These are phyloP conservation scores for Paramecium sonneborni DNA, from an alignment of 73 alveolate species.

Conservation along the genomic window DNA sequence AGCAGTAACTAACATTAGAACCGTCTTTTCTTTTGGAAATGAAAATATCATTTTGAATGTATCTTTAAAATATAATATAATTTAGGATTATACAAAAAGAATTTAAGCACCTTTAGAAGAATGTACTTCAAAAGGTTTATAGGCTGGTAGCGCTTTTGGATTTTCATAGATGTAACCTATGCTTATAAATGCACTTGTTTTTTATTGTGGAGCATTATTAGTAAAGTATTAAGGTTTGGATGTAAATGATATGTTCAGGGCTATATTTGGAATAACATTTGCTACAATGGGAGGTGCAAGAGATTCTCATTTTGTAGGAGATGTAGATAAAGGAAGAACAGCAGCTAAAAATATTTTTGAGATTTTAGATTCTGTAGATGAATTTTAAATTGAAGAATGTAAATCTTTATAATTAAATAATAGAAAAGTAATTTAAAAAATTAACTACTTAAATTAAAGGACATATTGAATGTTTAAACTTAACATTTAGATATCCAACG, in stretches of 20 bases:
- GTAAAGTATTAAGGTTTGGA: neutral
- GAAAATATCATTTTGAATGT: conserved; percentile 77
- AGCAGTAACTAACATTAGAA: conserved; percentile 85
- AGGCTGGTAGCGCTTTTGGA: conserved; percentile 41
- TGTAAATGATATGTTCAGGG: conserved; percentile 25
- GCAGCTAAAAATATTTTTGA: conserved; percentile 68
- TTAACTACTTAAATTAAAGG: conserved; percentile 76
- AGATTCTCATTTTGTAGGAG: conserved; percentile 79
- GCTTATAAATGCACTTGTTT: conserved; percentile 16
- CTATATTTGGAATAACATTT: conserved; percentile 40
- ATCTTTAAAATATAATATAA: neutral
- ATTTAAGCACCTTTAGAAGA: neutral
- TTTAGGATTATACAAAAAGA: neutral
- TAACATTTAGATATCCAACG: conserved; percentile 90
- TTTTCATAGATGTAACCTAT: conserved; percentile 15
- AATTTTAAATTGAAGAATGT: conserved; percentile 39
- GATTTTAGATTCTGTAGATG: conserved; percentile 56
- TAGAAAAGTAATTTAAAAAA: neutral
- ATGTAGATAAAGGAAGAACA: conserved; percentile 74
- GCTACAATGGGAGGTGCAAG: conserved; percentile 78
- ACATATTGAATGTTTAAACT: conserved; percentile 84
- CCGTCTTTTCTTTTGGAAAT: conserved; percentile 86
- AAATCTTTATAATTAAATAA: neutral
- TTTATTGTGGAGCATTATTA: conserved; percentile 39
- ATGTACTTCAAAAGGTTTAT: neutral